A percentile compares a stretch with the other conserved stretches of the same genome.
Conservation (phyloP, 1,139 yeast genomes). For the Debaryomyces udenii region DNA sequence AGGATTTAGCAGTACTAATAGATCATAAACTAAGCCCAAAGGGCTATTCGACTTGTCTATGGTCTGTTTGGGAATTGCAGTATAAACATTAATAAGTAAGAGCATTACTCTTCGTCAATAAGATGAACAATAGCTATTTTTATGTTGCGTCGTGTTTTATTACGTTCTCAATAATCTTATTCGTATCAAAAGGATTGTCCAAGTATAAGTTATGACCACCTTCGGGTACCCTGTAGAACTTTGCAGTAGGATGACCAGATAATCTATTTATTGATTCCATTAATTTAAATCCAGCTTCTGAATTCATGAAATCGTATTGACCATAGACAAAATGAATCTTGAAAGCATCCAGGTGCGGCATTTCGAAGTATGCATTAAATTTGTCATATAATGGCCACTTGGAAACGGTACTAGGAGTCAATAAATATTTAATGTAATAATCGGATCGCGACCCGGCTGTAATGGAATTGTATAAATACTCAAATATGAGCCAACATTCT, state of each 20-base stretch:
- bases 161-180: conserved; percentile 22
- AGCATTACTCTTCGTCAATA: no score
- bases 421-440: conserved; percentile 60
- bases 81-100: no score
- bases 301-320: conserved; percentile 84
- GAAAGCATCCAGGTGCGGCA: conserved; percentile 26
- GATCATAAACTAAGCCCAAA: no score
- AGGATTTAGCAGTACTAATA: no score
- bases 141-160: conserved; percentile 1
- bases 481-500: conserved; percentile 52
- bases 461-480: conserved; percentile 63
- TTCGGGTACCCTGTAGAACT: conserved; percentile 34
- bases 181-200: conserved; percentile 58
- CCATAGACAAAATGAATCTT: conserved; percentile 71
- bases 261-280: conserved; percentile 35
- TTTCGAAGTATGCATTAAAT: conserved; percentile 34
- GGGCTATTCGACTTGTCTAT: no score
- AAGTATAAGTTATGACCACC: conserved; percentile 53
- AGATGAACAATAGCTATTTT: no score
- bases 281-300: conserved; percentile 66
- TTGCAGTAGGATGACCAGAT: conserved; percentile 16
- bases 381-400: conserved; percentile 75
- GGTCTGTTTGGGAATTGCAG: no score
- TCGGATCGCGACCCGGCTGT: conserved; percentile 66
- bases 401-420: conserved; percentile 79